Evolutionary conservation across 2,329 filamentous ascomycete species (phyloP), one percentile per base, ranked within the genome.

Genomic region (Aureobasidium namibiae): DNA sequence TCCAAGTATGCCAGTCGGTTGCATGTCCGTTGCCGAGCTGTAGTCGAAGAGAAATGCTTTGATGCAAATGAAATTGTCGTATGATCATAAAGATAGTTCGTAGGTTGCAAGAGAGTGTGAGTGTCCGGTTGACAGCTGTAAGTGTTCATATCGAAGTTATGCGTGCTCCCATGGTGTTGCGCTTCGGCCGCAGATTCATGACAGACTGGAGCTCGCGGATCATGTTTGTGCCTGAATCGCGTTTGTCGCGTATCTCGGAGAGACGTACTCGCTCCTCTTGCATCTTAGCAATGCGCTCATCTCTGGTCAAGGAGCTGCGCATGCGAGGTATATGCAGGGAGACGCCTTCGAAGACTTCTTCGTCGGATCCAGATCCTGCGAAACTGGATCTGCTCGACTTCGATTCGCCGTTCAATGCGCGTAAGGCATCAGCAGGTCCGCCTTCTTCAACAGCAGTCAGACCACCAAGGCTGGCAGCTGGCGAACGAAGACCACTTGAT

Each of bases 121-220:
- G 48, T 29, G 33, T 39, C 31, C n/a, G 21, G 6, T 23, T 36
- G 46, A 50, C 46, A 36, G 31, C 11, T 18, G 48, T 24, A n/a
- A 9, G 23, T n/a, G 34, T 18, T 57, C 36, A 60, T 45, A 60
- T 60, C 16, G 59, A 60, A n/a, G 59, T 60, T 10, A 60, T 49
- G 14, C 59, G 49, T 34, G 38, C 49, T 21, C 38, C 50, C 6
- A 48, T 31, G 23, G 49, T 23, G 16, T 46, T 56, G 29, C 52
- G 63, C 50, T 61, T 64, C 18, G 67, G 67, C 31, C 68, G 60
- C 33, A 72, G 57, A 33, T 67, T 70, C 57, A 97, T 95, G 61
- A 99, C 85, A 63, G 89, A 92, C 76, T 96, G 90, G 61, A 99
- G 79, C 74, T 99, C 94, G 63, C 88, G 86, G 63, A 99, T 81